Base-by-base conservation (phyloP, 805 yeast species). In the Saccharomycopsis vini region DNA sequence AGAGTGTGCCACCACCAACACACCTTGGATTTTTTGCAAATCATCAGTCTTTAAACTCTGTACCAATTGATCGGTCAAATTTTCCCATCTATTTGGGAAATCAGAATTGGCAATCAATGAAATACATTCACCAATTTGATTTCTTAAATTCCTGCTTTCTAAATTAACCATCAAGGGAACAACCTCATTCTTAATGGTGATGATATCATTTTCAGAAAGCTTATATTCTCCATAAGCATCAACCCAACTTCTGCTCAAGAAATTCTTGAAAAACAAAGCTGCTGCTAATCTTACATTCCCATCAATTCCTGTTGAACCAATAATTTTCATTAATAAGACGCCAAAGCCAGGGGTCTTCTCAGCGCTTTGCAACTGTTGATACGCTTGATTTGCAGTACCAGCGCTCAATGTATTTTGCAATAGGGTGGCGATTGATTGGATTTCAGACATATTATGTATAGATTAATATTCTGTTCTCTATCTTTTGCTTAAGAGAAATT, bases 81-180 rank as follows among this genome's bases (percentile, higher is more conserved):
- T 71, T 1, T 79, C 77, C 99, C 99, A 92, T 40, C 78, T 68
- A 32, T 82, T 81, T 1, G 98, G 98, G 64, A 92, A 92, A 60
- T 92, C 99, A 46, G 88, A 79, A 59, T 89, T 96, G 3, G 99
- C 98, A 55, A 92, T 90, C 43, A 85, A 68, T 13, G 95, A 79
- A 44, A 94, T 79, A 1, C 95, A 80, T 62, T 94, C 99, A 42
- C 97, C 97, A 40, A 92, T 75, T 65, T 94, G 99, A n/a, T 79
- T 69, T 58, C 90, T 96, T 44, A 92, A 66, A 52, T 79, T 74
- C 15, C 52, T 48, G 40, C 74, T 74, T 4, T 96, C 95, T 40
- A 88, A 66, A 30, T 75, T 61, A 49, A 89, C 80, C 97, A 92
- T 88, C 49, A 89, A 67, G n/a, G 79, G 77, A 40, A 92, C 73